These are phyloP conservation scores for Xerocomellus chrysenteron DNA, from an alignment of 768 basidiomycete genomes.

Conservation along the genomic window DNA sequence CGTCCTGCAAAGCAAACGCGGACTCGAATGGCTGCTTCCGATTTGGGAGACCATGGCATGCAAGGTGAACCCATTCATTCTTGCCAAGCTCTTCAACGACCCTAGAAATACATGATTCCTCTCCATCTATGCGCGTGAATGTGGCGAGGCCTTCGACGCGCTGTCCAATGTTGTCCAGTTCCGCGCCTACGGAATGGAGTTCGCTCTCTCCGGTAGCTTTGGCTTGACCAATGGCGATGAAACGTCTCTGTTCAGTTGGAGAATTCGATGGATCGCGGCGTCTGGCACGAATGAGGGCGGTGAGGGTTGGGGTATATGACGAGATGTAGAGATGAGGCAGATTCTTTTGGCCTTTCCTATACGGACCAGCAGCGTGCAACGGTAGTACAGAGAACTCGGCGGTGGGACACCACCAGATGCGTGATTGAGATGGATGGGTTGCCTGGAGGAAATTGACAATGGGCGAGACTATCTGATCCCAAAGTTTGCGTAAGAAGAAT, in stretches of 20 bases:
- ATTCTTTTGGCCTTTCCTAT: neutral
- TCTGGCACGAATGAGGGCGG: neutral
- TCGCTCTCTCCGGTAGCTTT: neutral
- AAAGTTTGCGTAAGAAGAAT: neutral
- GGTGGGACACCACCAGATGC: neutral
- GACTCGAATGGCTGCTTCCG: no score
- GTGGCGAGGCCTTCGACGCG: neutral
- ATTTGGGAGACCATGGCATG: no score
- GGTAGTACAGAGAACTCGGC: no score
- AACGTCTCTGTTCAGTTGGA: neutral
- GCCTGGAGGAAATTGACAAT: neutral
- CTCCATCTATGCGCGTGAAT: neutral
- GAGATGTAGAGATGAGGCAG: neutral
- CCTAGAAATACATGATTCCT: neutral
- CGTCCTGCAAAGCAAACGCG: neutral
- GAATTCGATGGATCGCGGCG: neutral
- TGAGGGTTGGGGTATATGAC: neutral
- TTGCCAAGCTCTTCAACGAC: no score
- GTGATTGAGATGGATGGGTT: neutral
- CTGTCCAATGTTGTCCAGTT: neutral
- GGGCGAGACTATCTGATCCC: neutral
- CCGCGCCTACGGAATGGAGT: neutral
- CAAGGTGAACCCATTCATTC: no score
- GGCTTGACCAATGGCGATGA: neutral
- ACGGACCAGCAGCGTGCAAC: neutral